Evolutionary conservation across 306 rosid genomes (phyloP), one percentile per base, ranked within the genome.

Genomic region (Acacia confusa): DNA sequence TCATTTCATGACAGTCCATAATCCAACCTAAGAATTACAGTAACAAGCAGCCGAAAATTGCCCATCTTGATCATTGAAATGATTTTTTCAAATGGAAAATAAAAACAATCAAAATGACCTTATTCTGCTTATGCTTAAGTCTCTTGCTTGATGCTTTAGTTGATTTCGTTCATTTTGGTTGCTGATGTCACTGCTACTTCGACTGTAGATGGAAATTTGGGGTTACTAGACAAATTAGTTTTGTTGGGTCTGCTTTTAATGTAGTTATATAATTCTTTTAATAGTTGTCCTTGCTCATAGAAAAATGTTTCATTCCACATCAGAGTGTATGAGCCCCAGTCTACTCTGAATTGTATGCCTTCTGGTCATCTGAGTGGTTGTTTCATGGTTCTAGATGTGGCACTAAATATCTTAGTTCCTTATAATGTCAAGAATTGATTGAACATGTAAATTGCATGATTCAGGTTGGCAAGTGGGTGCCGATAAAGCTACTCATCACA

Each of bases 391-490:
- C 65, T 17, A 63, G 4, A 16, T 65, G 43, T 4, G 19, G 44
- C 34, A 32, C 12, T 25, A 32, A 32, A 32, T 65, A 19, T 3
- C 14, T 30, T 28, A 19, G 27, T 20, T 1, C 25, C 25, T 66
- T 15, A 65, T 53, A 30, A 74, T 66, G 58, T 78, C 48, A 41
- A 22, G 68, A 19, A 19, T 16, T 34, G 72, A 66, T 73, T 24
- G 36, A 73, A 32, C 77, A 19, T 74, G 43, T 67, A 55, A 52
- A 43, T 34, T 76, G 70, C 61, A 58, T 78, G 41, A 72, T n/a
- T 70, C 36, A 11, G 77, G 40, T 81, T 55, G 73, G 72, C 80
- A 16, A 34, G 44, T 72, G 63, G 52, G 63, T 16, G 72, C 74
- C 34, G 50, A 81, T 43, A 16, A 53, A 71, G 68, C 30, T 64